Percentiles rank a stretch among this genome's conserved stretches.
phyloP scores from a whole-genome alignment of 805 yeast genomes.

The Candida germanica region DNA sequence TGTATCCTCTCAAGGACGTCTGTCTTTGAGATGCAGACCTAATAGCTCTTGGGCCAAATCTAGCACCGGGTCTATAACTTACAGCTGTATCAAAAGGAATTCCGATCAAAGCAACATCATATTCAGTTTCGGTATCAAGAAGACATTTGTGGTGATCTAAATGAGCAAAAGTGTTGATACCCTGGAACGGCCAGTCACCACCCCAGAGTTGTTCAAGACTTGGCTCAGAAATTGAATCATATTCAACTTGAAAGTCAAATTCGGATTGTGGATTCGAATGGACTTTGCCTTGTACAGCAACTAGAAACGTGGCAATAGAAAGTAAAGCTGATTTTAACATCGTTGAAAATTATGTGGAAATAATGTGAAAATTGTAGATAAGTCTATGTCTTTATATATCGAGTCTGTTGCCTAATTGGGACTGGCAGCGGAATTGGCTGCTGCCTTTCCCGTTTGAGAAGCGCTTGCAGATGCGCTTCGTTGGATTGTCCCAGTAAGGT shows the following conservation, averaged over 20 bases:
- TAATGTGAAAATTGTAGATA: no score
- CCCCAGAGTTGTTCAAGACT: conserved; percentile 67
- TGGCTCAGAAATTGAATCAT: conserved; percentile 21
- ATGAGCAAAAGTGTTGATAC: conserved; percentile 73
- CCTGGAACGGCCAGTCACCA: conserved; percentile 67
- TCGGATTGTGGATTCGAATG: conserved; percentile 8
- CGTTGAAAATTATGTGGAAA: no score
- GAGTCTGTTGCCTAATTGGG: no score
- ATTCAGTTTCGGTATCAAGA: conserved; percentile 41
- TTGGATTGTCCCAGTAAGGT: no score
- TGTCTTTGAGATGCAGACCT: conserved; percentile 71
- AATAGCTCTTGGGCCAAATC: conserved; percentile 78
- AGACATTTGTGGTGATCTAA: conserved; percentile 60
- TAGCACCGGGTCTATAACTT: conserved; percentile 74
- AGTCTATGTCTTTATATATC: no score
- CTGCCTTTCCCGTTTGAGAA: no score
- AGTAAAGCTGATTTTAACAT: background rate
- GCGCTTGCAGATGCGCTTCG: no score
- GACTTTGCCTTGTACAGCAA: conserved; percentile 3
- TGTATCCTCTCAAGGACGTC: conserved; percentile 64
- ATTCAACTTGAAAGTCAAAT: conserved; percentile 4
- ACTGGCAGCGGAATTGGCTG: no score
- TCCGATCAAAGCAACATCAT: conserved; percentile 73
- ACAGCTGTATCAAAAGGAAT: conserved; percentile 84
- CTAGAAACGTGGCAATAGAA: background rate